These are phyloP conservation scores for Epicoccum sorghinum DNA, from an alignment of 2,329 filamentous ascomycete species.

Conservation along the genomic window DNA sequence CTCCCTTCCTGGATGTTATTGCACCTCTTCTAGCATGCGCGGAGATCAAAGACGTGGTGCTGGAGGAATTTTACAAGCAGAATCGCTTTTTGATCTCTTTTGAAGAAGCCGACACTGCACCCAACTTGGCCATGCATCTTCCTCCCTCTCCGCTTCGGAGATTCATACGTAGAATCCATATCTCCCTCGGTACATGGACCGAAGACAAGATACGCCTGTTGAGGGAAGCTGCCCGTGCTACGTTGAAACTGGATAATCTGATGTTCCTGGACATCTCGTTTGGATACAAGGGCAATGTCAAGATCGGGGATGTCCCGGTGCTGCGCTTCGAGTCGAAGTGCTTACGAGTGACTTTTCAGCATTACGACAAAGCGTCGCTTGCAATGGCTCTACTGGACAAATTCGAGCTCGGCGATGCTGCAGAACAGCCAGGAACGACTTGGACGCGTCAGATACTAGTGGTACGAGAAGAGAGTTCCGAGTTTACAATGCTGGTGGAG, in stretches of 20 bases:
- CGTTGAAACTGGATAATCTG: background rate
- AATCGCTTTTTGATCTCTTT: background rate
- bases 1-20: background rate
- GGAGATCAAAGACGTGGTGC: background rate
- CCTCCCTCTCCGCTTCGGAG: background rate
- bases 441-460: background rate
- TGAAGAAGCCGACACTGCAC: background rate
- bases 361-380: background rate
- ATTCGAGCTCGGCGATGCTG: background rate
- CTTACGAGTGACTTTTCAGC: background rate
- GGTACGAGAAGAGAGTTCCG: background rate
- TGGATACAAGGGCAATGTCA: background rate
- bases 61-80: background rate
- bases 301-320: background rate
- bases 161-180: background rate
- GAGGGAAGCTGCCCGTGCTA: background rate
- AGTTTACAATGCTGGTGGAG: too few relatives aligned
- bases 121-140: background rate
- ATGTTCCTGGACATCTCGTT: background rate
- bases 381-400: background rate
- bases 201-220: background rate
- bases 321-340: background rate
- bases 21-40: background rate
- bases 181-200: background rate
- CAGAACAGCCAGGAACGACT: background rate